These are phyloP conservation scores for Neonectria hederae DNA, from an alignment of 2,329 filamentous ascomycete genomes.

Conservation along the genomic window DNA sequence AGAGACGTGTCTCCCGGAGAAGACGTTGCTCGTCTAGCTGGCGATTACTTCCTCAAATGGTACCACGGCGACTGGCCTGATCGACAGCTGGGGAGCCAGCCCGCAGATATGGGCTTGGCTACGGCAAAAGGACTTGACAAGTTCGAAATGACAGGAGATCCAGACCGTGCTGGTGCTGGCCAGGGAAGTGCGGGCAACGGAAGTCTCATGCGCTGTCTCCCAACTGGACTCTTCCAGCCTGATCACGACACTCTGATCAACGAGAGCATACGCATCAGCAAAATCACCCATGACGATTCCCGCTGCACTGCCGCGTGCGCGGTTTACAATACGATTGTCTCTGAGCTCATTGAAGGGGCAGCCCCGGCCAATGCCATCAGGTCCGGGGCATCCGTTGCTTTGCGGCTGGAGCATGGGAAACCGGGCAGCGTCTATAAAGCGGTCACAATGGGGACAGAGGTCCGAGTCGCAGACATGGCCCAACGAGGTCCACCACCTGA, in stretches of 20 bases:
- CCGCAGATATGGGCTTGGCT: conserved; percentile 52
- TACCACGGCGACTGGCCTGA: conserved; percentile 54
- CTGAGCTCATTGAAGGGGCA: conserved; percentile 43
- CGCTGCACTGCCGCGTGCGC: conserved; percentile 50
- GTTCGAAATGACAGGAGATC: conserved; percentile 44
- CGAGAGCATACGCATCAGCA: conserved; percentile 51
- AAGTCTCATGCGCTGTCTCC: conserved; percentile 58
- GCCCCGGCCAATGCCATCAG: conserved; percentile 41
- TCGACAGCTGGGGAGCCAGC: conserved; percentile 44
- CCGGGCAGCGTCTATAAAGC: conserved; percentile 36
- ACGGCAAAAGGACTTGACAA: conserved; percentile 41
- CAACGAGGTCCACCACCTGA: conserved; percentile 41
- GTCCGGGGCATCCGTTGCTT: conserved; percentile 38
- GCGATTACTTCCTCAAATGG: conserved; percentile 55
- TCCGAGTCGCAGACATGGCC: conserved; percentile 44
- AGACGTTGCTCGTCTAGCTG: conserved; percentile 48
- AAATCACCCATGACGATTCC: conserved; percentile 51
- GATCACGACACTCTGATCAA: conserved; percentile 39
- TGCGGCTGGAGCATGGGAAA: conserved; percentile 34
- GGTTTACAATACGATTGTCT: conserved; percentile 52
- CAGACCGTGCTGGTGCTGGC: conserved; percentile 49
- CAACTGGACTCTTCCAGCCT: conserved; percentile 53
- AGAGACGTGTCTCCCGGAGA: conserved; percentile 34
- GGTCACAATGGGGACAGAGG: conserved; percentile 41
- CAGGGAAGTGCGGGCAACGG: conserved; percentile 54